These are phyloP conservation scores for Fagopyrum tataricum DNA, from an alignment of 148 eudicot genomes.

Conservation along the genomic window DNA sequence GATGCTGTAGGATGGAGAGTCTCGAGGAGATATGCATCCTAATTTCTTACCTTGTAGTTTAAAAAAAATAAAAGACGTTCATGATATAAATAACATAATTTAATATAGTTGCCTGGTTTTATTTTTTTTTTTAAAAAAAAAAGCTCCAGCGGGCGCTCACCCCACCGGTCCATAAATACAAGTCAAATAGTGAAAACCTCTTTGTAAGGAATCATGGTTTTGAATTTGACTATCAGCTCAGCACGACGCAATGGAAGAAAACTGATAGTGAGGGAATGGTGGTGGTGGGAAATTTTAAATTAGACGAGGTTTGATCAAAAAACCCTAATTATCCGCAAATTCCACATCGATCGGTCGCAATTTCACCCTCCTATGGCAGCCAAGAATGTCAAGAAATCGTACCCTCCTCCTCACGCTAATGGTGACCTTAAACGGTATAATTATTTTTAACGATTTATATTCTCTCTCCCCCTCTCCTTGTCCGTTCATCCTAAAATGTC, in stretches of 20 bases:
- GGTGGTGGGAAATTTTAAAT: constrained; percentile 1
- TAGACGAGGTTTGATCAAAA: constrained; percentile 2
- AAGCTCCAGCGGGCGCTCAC: too few species aligned
- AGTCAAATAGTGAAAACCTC: not conserved
- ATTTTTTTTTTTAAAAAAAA: too few species aligned
- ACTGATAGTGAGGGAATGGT: not conserved
- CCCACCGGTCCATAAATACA: too few species aligned
- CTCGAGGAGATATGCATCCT: too few species aligned
- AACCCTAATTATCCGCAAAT: constrained; percentile 7
- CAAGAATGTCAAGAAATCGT: not conserved
- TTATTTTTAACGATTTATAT: not conserved
- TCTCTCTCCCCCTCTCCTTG: constrained; percentile 7
- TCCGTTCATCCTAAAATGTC: constrained; percentile 5
- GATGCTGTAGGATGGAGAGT: too few species aligned
- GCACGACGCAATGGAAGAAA: not conserved
- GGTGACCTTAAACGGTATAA: constrained; percentile 12
- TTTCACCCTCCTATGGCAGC: constrained; percentile 10
- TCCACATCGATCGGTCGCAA: constrained; percentile 8
- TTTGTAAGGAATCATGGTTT: not conserved
- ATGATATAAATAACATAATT: too few species aligned
- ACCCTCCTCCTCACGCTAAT: not conserved
- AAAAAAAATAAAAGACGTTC: too few species aligned
- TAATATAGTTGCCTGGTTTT: too few species aligned
- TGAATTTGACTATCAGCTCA: not conserved
- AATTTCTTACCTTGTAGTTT: too few species aligned